Conservation (phyloP, 352 stramenopile species). For the Nothophytophthora sp. region DNA sequence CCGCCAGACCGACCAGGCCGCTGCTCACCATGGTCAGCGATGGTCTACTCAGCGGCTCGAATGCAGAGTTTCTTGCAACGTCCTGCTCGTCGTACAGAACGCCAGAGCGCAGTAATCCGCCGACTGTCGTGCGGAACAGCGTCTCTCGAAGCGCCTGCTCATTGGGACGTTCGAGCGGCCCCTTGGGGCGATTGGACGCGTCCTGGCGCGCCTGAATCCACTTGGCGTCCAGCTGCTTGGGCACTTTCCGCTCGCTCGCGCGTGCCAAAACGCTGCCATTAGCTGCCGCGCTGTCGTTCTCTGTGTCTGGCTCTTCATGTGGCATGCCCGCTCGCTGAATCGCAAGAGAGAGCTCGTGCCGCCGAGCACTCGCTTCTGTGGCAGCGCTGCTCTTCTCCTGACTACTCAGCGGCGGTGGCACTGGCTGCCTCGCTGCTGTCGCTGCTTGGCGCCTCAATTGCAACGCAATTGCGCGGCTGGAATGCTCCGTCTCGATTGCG, state of each 20-base stretch:
- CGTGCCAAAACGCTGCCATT: constrained; percentile 35
- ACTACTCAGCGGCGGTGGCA: constrained; percentile 22
- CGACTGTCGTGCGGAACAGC: constrained; percentile 29
- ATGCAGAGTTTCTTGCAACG: constrained; percentile 17
- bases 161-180: constrained; percentile 45
- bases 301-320: no score
- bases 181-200: constrained; percentile 43
- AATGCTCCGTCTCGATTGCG: constrained; percentile 34
- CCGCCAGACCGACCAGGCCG: constrained; percentile 46
- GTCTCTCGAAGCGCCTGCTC: constrained; percentile 54
- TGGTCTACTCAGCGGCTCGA: constrained; percentile 15
- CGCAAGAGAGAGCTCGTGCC: constrained; percentile 20
- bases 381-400: constrained; percentile 45
- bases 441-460: constrained; percentile 21
- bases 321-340: constrained; percentile 14
- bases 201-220: constrained; percentile 64
- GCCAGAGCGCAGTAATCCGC: constrained; percentile 36
- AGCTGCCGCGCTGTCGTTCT: constrained; percentile 1
- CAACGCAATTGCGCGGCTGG: constrained; percentile 44
- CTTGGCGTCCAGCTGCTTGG: constrained; percentile 64
- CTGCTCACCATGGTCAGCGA: constrained; percentile 29
- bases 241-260: constrained; percentile 57
- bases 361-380: constrained; percentile 47
- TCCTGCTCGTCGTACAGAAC: constrained; percentile 50
- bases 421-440: constrained; percentile 7